Evolutionary conservation across 768 basidiomycete species (phyloP), one percentile per base, ranked within the genome.

Genomic region (Russula dissimulans): DNA sequence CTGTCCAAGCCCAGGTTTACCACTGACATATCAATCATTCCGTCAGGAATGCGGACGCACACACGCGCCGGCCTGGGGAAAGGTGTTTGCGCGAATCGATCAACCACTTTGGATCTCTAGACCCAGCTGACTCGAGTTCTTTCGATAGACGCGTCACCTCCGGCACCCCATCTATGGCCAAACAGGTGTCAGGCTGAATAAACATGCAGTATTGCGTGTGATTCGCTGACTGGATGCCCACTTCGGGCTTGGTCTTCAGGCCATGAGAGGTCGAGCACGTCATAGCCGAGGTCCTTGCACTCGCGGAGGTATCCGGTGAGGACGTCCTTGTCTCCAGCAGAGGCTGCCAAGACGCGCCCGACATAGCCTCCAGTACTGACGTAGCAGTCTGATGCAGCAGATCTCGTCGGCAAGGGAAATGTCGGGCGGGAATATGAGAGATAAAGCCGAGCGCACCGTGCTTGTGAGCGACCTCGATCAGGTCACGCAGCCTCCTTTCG

Each of bases 281-380:
- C 77, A 64, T 79, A 76, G n/a, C 71, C 76, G 51, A 75, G 65
- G 45, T 75, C 71, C 58, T 74, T 73, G 67, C 73, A 75, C 34
- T 69, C 67, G 39, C 67, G 65, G 31, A 76, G 67, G 55, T 76
- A 77, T 44, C 70, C 73, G 45, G 71, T 70, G 31, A 76, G 66
- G 31, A 70, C 64, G 12, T 67, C 59, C 55, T 68, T 69, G 61
- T 72, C 68, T 31, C 74, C 73, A 5, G 68, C 69, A 11, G 72
- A 73, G 1, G 71, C 64, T 1, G 75, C 69, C 12, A 76, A 65
- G 22, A 76, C 70, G 34, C 73, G 73, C 58, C 77, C 74, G 18
- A 77, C 72, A 62, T 69, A 76, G 3, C 79, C 71, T 12, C 78
- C 77, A 0, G 77, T 79, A 45, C 72, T 75, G 12, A 79, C 77